Base-by-base conservation (phyloP, 768 basidiomycete genomes). In the Leccinum truebloodii region DNA sequence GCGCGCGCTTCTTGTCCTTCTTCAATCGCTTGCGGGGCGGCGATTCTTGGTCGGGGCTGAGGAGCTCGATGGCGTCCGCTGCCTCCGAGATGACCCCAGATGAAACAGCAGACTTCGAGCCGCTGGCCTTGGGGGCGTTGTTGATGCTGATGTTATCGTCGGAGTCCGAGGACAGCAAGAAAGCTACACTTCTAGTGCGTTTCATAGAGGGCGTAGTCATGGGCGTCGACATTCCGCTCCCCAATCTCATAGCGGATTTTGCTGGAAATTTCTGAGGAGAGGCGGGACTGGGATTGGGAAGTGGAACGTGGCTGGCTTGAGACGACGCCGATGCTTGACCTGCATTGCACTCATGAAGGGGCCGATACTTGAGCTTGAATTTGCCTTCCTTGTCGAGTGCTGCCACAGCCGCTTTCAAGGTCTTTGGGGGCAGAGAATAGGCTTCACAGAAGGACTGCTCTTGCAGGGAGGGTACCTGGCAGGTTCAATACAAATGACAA, bases 161-260 rank as follows among this genome's bases (percentile, higher is more conserved):
- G 66, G 73, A 60, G 59, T 74, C 34, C 9, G 59, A 50, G 20
- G 65, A 62, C 8, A 49, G 57, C 3, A 50, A 57, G 14, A 26
- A 26, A 26, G 26, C 26, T 26, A 26, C 26, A 26, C 52, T 34
- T 34, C 32, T 32, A 2, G 48, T 44, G 9, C 76, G 78, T 67
- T 81, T 83, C 61, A 1, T 70, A 59, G 57, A 73, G 57, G 39
- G 68, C 54, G 62, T 70, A 62, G 14, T 49, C 6, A 26, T n/a
- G 4, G 60, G 58, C 2, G 54, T 58, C 3, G 44, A n/a, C 0
- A 26, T 6, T 12, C 51, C 54, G 7, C 13, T 44, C 64, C 18
- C 64, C 26, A 58, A 59, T 64, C 63, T 71, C 35, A 57, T 18
- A 1, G 66, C 44, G 0, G 65, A 59, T 52, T 71, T 69, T 8